A percentile compares a stretch with the other conserved stretches of the same genome.
phyloP scores from a whole-genome alignment of 2,329 filamentous ascomycete species.

The Chaetomiaceae sp. region DNA sequence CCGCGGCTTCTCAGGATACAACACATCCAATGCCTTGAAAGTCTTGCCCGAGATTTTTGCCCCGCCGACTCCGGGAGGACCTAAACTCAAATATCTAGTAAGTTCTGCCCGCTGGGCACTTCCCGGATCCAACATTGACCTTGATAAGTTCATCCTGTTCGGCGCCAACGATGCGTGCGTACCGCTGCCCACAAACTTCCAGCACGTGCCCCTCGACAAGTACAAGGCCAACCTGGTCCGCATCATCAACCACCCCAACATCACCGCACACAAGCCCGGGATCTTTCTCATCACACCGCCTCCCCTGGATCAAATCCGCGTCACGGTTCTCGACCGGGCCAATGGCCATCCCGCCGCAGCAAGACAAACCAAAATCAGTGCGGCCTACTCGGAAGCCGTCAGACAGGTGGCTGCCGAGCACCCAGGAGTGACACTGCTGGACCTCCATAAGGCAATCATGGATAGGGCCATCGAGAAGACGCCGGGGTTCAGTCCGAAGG shows the following conservation, averaged over 20 bases:
- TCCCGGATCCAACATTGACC: neutral
- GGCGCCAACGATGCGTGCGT: conserved; percentile 88
- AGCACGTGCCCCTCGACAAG: conserved; percentile 72
- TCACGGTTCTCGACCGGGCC: conserved; percentile 44
- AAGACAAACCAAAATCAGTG: conserved; percentile 46
- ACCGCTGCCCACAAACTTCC: conserved; percentile 55
- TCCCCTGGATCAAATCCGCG: conserved; percentile 72
- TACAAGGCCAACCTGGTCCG: conserved; percentile 68
- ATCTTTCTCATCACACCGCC: conserved; percentile 79
- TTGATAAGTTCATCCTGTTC: conserved; percentile 65
- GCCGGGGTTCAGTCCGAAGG: conserved; percentile 51
- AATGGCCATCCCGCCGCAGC: conserved; percentile 42
- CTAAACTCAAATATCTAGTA: conserved; percentile 65
- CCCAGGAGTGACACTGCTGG: conserved; percentile 64
- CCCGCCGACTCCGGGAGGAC: conserved; percentile 50
- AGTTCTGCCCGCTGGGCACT: conserved; percentile 26
- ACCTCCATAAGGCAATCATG: conserved; percentile 79
- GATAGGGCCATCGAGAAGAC: conserved; percentile 57
- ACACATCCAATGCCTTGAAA: conserved; percentile 67
- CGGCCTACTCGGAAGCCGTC: conserved; percentile 56
- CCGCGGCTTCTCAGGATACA: conserved; percentile 83
- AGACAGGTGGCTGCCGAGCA: conserved; percentile 64
- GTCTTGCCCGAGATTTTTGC: conserved; percentile 69
- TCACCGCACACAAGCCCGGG: conserved; percentile 65
- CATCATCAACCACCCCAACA: conserved; percentile 67